phyloP scores from a whole-genome alignment of 129 eudicot species.

The Flaveria ramosissima region DNA sequence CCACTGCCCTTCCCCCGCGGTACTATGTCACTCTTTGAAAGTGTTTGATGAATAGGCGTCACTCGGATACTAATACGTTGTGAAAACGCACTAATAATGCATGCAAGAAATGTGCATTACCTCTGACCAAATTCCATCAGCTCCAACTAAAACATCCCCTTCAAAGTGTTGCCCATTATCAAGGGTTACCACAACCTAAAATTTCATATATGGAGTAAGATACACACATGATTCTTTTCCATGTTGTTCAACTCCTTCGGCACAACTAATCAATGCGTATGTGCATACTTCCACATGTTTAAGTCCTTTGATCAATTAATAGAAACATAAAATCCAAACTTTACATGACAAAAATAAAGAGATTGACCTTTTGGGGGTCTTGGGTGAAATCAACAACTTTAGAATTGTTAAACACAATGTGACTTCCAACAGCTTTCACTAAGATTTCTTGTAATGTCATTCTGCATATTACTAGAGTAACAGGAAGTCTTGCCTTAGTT shows the following conservation, averaged over 20 bases:
- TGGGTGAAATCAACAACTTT: conserved; percentile 42
- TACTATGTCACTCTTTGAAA: too few species aligned
- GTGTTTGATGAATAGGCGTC: too few species aligned
- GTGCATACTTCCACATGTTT: too few species aligned
- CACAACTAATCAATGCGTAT: too few species aligned
- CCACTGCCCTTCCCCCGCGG: too few species aligned
- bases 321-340: not conserved
- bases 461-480: conserved; percentile 45
- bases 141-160: conserved; percentile 51
- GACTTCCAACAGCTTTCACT: conserved; percentile 38
- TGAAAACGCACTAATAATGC: not conserved
- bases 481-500: conserved; percentile 39
- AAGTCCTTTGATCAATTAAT: too few species aligned
- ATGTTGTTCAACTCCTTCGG: not conserved
- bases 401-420: conserved; percentile 32
- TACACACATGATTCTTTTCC: not conserved
- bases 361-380: conserved; percentile 36
- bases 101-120: conserved; percentile 16
- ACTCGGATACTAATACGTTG: too few species aligned
- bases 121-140: conserved; percentile 55
- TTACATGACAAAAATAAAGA: not conserved
- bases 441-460: conserved; percentile 42
- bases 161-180: conserved; percentile 37
- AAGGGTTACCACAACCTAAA: conserved; percentile 40
- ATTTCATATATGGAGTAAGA: not conserved